Conservation (phyloP, 805 yeast genomes). For the Suhomyces xylopsoci region DNA sequence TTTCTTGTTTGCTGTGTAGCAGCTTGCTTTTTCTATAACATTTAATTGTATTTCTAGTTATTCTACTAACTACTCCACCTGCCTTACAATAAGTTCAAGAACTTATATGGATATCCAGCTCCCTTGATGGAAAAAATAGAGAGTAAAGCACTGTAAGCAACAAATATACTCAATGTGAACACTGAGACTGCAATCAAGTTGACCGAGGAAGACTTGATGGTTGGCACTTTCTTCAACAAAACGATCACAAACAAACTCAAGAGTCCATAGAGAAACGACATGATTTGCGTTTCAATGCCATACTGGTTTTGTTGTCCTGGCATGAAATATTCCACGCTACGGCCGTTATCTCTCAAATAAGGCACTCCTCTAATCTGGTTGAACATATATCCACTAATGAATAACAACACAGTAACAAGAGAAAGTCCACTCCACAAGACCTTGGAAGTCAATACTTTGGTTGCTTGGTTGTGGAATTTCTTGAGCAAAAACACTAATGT, state of each 20-base stretch:
- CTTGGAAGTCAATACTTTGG: conserved; percentile 45
- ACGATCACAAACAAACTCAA: conserved; percentile 59
- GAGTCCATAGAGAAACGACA: conserved; percentile 69
- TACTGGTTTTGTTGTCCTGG: conserved; percentile 73
- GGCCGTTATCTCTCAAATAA: conserved; percentile 50
- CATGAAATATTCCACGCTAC: conserved; percentile 34
- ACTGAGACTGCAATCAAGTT: conserved; percentile 49
- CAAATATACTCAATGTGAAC: conserved; percentile 45
- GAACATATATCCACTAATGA: conserved; percentile 91
- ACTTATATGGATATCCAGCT: conserved; percentile 70
- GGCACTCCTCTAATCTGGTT: conserved; percentile 76
- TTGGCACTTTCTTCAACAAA: conserved; percentile 57
- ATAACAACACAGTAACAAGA: conserved; percentile 62
- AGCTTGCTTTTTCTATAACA: neutral
- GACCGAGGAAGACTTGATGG: conserved; percentile 39
- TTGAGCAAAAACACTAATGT: conserved; percentile 23
- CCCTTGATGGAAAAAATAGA: conserved; percentile 68
- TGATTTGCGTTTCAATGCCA: conserved; percentile 86
- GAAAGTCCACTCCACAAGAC: conserved; percentile 71
- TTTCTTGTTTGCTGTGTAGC: too few species aligned
- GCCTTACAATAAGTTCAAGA: conserved; percentile 31
- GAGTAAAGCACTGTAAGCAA: conserved; percentile 62
- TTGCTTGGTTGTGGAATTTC: conserved; percentile 30
- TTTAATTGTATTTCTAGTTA: neutral
- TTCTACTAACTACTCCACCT: neutral